Conservation (phyloP, 179 eudicot genomes). For the Actinidia arguta region DNA sequence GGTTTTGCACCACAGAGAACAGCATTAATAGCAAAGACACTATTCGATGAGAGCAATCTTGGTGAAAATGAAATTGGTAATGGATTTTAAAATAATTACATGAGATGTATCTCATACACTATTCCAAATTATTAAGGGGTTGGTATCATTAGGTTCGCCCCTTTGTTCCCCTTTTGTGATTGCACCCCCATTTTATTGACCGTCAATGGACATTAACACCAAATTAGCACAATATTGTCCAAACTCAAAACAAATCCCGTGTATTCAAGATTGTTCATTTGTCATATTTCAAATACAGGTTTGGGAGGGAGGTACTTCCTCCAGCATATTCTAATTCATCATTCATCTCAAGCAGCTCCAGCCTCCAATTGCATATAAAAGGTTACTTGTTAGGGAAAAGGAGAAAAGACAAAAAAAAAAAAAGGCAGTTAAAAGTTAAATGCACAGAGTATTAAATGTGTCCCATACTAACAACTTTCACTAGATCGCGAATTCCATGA, state of each 20-base stretch:
- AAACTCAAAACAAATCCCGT: not conserved
- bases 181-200: too few relatives aligned
- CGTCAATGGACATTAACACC: too few relatives aligned
- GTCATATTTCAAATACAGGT: not conserved
- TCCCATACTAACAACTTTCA: not conserved
- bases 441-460: not conserved
- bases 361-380: not conserved
- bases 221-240: not conserved
- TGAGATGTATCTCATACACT: too few relatives aligned
- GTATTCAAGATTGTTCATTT: not conserved
- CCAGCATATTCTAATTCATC: not conserved
- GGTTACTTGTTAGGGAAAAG: not conserved
- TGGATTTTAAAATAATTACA: too few relatives aligned
- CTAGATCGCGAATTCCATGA: not conserved
- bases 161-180: too few relatives aligned
- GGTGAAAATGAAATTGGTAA: too few relatives aligned
- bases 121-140: too few relatives aligned
- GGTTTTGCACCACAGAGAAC: too few relatives aligned
- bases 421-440: not conserved
- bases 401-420: not conserved
- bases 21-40: too few relatives aligned
- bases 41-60: too few relatives aligned
- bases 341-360: not conserved
- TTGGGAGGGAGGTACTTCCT: not conserved
- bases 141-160: too few relatives aligned